Evolutionary conservation across 176 grass and related monocot genomes (phyloP).

Genomic region (Rhynchospora pubera): DNA sequence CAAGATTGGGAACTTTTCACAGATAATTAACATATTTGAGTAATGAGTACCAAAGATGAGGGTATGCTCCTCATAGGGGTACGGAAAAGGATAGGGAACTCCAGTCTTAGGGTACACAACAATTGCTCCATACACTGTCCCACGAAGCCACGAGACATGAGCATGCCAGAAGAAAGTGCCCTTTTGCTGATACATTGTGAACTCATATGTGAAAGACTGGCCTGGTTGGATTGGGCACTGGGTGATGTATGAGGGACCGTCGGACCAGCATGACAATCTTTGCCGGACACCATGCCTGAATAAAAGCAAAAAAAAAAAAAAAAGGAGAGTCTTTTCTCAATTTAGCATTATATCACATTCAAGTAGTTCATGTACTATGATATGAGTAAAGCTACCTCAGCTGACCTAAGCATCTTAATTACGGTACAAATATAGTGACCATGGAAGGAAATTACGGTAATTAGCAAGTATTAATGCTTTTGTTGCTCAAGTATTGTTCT

Average conservation of each 20-base stretch:
- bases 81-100: conserved; percentile 24
- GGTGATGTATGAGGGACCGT: conserved; percentile 23
- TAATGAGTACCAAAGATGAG: conserved; percentile 31
- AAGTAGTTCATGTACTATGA: not conserved
- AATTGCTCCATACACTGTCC: conserved; percentile 59
- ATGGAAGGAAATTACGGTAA: not conserved
- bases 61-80: conserved; percentile 33
- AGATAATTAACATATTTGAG: not conserved
- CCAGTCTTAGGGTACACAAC: conserved; percentile 48
- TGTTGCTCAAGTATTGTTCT: no score
- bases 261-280: conserved; percentile 18
- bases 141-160: conserved; percentile 33
- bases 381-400: not conserved
- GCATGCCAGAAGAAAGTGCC: conserved; percentile 58
- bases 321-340: not conserved
- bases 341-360: not conserved
- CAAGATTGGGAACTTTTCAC: not conserved
- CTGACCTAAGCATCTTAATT: not conserved
- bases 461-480: not conserved
- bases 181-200: conserved; percentile 45
- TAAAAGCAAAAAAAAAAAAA: not conserved
- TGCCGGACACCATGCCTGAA: conserved; percentile 27
- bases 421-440: not conserved
- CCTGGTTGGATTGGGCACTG: conserved; percentile 33
- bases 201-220: conserved; percentile 23